phyloP scores from a whole-genome alignment of 306 rosid species.

The Urtica urens region DNA sequence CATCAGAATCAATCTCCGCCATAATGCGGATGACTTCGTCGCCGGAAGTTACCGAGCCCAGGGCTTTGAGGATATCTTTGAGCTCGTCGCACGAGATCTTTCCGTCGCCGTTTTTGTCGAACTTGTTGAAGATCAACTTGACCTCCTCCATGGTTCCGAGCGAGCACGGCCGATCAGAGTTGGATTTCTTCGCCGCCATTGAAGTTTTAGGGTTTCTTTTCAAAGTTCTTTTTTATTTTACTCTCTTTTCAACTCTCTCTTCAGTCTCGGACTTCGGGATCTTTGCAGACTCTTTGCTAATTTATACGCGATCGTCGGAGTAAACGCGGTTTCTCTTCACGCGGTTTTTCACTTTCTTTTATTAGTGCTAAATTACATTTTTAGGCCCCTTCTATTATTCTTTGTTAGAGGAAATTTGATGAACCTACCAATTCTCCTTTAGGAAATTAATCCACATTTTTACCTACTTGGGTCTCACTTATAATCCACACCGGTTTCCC shows the following conservation, averaged over 20 bases:
- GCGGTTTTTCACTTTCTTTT: background rate
- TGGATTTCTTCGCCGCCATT: conserved; percentile 2
- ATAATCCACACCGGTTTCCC: no score
- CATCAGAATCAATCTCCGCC: conserved; percentile 68
- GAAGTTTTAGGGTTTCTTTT: background rate
- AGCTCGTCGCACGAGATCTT: conserved; percentile 63
- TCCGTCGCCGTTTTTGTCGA: conserved; percentile 89
- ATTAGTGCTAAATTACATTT: background rate
- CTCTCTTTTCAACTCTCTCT: background rate
- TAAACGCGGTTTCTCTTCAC: conserved; percentile 3
- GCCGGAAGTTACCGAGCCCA: conserved; percentile 43
- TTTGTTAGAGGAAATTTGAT: no score
- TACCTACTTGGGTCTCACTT: no score
- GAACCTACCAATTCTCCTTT: no score
- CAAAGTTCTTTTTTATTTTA: background rate
- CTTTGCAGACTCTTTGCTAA: background rate
- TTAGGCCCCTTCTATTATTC: background rate
- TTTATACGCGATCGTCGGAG: background rate
- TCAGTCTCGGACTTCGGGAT: background rate
- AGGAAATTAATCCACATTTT: no score
- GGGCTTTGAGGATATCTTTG: conserved; percentile 35
- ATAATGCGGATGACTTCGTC: conserved; percentile 63
- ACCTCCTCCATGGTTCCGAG: conserved; percentile 49
- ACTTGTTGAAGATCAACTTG: conserved; percentile 56
- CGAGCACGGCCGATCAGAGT: background rate